A percentile compares a stretch with the other conserved stretches of the same genome.
Evolutionary conservation across 208 protist genomes (phyloP).

Genomic region (Leishmania braziliensis): DNA sequence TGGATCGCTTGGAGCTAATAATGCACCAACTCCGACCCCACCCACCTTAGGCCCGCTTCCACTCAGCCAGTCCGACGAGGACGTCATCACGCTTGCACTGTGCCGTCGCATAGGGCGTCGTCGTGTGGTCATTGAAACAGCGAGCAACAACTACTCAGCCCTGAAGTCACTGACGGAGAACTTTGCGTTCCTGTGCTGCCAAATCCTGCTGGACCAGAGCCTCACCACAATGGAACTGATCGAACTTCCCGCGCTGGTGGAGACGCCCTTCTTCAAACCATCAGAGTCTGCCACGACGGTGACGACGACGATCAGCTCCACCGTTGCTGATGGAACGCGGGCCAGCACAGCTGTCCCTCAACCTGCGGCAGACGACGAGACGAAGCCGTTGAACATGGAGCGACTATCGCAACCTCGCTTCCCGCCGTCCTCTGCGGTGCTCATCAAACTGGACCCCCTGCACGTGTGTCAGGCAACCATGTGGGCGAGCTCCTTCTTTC

Average conservation of each 20-base stretch:
- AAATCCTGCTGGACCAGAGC: conserved; percentile 53
- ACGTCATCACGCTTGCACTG: conserved; percentile 51
- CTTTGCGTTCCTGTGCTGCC: conserved; percentile 82
- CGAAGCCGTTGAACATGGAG: neutral
- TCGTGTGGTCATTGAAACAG: conserved; percentile 43
- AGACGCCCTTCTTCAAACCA: conserved; percentile 27
- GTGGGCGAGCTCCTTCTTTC: conserved; percentile 77
- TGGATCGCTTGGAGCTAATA: neutral
- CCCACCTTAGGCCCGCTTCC: neutral
- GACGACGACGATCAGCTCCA: conserved; percentile 9
- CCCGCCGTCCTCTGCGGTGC: conserved; percentile 38
- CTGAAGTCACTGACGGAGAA: conserved; percentile 87
- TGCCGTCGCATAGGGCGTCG: conserved; percentile 49
- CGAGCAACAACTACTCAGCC: conserved; percentile 80
- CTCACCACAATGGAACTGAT: conserved; percentile 45
- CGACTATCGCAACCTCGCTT: neutral
- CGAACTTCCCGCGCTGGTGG: conserved; percentile 37
- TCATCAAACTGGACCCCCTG: conserved; percentile 35
- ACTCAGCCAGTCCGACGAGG: conserved; percentile 40
- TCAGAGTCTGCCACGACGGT: conserved; percentile 19
- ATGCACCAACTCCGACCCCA: neutral
- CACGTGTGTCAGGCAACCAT: conserved; percentile 63
- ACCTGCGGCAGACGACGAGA: neutral
- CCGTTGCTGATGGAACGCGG: neutral
- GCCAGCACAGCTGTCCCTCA: neutral